Conservation (phyloP, 768 basidiomycete genomes). For the Mycena olivaceomarginata region DNA sequence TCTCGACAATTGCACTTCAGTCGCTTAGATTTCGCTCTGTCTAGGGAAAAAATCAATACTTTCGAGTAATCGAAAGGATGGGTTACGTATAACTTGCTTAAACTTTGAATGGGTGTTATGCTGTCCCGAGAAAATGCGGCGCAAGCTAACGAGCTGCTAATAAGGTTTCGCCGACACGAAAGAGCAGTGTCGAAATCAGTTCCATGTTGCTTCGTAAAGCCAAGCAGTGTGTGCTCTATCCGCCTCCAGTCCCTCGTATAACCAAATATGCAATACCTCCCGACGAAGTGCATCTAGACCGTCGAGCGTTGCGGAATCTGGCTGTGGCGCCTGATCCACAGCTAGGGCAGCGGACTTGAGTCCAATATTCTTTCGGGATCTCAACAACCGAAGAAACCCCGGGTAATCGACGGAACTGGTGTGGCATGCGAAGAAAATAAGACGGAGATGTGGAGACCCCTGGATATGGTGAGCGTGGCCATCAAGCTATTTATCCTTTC, state of each 20-base stretch:
- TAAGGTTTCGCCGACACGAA: too few relatives aligned
- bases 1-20: too few relatives aligned
- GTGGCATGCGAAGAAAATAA: neutral
- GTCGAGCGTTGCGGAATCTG: neutral
- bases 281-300: neutral
- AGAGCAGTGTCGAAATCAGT: too few relatives aligned
- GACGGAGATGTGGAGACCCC: neutral
- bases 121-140: too few relatives aligned
- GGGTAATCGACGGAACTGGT: neutral
- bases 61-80: too few relatives aligned
- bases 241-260: neutral
- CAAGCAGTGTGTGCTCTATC: too few relatives aligned
- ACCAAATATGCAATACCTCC: neutral
- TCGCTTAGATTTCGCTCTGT: too few relatives aligned
- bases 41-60: too few relatives aligned
- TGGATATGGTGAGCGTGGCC: neutral
- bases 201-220: too few relatives aligned
- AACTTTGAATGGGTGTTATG: too few relatives aligned
- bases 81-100: too few relatives aligned
- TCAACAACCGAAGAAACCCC: neutral
- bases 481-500: neutral
- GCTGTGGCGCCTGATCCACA: neutral
- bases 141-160: too few relatives aligned
- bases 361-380: neutral
- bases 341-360: neutral